A percentile compares a stretch with the other conserved stretches of the same genome.
These are phyloP conservation scores for Emergomyces pasteurianus DNA, from an alignment of 2,329 filamentous ascomycete genomes.

Conservation along the genomic window DNA sequence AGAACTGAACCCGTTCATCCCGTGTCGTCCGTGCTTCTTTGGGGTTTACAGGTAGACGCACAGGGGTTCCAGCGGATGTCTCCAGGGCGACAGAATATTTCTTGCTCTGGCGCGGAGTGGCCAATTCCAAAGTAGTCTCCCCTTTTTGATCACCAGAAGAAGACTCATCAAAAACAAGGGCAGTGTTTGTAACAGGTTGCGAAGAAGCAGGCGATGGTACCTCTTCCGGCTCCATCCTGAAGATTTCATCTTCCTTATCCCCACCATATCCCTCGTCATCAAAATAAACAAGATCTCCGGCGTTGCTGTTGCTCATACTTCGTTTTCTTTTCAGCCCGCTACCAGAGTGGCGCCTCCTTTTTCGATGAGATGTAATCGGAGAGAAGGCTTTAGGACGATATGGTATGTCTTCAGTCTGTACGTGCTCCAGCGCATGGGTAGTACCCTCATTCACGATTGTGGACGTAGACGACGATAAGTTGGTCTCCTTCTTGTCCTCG, in stretches of 20 bases:
- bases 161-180: not conserved
- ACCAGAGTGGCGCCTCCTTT: conserved; percentile 67
- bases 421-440: conserved; percentile 22
- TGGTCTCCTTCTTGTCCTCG: conserved; percentile 15
- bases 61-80: conserved; percentile 12
- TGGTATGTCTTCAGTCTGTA: conserved; percentile 30
- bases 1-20: conserved; percentile 67
- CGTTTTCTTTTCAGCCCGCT: conserved; percentile 67
- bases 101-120: conserved; percentile 2
- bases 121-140: conserved; percentile 2
- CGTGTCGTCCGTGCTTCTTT: conserved; percentile 54
- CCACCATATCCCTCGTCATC: conserved; percentile 79
- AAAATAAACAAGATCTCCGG: conserved; percentile 77
- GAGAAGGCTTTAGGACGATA: not conserved
- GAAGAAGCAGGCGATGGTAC: conserved; percentile 1
- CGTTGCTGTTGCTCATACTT: conserved; percentile 55
- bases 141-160: not conserved
- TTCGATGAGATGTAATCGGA: conserved; percentile 18
- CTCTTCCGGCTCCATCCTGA: conserved; percentile 51
- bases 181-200: not conserved
- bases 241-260: conserved; percentile 61
- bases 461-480: conserved; percentile 27
- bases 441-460: conserved; percentile 25
- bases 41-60: conserved; percentile 52
- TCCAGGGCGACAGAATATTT: conserved; percentile 9